phyloP scores from a whole-genome alignment of 768 basidiomycete genomes.

The Mycena vitilis region DNA sequence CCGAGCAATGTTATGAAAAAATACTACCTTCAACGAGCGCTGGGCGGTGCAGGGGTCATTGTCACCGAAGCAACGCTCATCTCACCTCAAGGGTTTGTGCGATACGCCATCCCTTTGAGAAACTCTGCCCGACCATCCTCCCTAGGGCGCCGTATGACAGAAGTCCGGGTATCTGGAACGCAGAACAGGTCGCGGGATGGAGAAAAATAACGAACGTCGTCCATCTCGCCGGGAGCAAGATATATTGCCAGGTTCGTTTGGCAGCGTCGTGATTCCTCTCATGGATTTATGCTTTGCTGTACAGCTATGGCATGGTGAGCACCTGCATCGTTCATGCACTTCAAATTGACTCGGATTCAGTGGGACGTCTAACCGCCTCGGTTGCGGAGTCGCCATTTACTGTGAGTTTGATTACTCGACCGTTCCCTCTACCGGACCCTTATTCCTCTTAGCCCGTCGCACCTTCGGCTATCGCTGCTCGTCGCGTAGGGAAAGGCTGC shows the following conservation, averaged over 20 bases:
- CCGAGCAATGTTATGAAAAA: slow-evolving; percentile 53
- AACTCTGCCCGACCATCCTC: neutral
- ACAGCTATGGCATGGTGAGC: slow-evolving; percentile 55
- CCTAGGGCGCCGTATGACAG: slow-evolving; percentile 56
- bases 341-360: neutral
- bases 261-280: neutral
- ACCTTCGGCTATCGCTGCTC: slow-evolving; percentile 56
- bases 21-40: slow-evolving; percentile 55
- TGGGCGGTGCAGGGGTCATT: slow-evolving; percentile 53
- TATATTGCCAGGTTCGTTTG: slow-evolving; percentile 55
- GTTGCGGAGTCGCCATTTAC: slow-evolving; percentile 37
- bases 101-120: neutral
- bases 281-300: neutral
- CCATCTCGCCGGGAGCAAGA: slow-evolving; percentile 55
- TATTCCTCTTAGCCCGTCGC: slow-evolving; percentile 49
- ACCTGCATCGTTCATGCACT: neutral
- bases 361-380: slow-evolving; percentile 18
- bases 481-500: slow-evolving; percentile 45
- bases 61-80: slow-evolving; percentile 55
- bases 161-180: slow-evolving; percentile 61
- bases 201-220: slow-evolving; percentile 60
- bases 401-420: neutral
- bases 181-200: slow-evolving; percentile 58
- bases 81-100: slow-evolving; percentile 53
- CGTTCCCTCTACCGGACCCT: too few relatives aligned